phyloP scores from a whole-genome alignment of 176 grass and related monocot genomes.

The Triticum monococcum region DNA sequence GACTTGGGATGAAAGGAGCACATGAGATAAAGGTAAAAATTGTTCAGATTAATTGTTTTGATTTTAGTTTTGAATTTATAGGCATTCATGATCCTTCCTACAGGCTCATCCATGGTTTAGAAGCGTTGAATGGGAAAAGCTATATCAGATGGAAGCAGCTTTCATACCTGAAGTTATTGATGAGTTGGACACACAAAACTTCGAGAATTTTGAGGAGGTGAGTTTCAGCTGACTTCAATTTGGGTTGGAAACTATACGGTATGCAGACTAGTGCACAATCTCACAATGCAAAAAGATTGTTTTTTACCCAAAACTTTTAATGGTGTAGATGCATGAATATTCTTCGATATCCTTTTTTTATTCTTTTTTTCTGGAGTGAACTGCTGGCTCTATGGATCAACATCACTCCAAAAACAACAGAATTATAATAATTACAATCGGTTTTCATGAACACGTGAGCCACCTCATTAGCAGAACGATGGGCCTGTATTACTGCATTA shows the following conservation, averaged over 20 bases:
- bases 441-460: background rate
- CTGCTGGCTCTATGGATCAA: background rate
- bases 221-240: background rate
- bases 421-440: background rate
- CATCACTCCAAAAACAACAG: background rate
- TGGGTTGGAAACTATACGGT: background rate
- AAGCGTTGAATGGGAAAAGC: slow-evolving; percentile 64
- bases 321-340: background rate
- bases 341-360: background rate
- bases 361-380: background rate
- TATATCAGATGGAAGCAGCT: slow-evolving; percentile 91
- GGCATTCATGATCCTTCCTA: background rate
- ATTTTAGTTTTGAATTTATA: background rate
- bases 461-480: background rate
- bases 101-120: slow-evolving; percentile 86
- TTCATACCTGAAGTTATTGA: slow-evolving; percentile 78
- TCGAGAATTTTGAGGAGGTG: slow-evolving; percentile 86
- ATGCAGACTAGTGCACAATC: background rate
- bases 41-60: background rate
- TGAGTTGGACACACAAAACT: slow-evolving; percentile 89
- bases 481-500: background rate
- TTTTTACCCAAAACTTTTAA: background rate
- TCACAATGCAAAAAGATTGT: background rate
- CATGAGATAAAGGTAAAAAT: slow-evolving; percentile 77
- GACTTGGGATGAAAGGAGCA: slow-evolving; percentile 85